Evolutionary conservation across 352 stramenopile species (phyloP).

Genomic region (Phytophthora pseudosyringae): DNA sequence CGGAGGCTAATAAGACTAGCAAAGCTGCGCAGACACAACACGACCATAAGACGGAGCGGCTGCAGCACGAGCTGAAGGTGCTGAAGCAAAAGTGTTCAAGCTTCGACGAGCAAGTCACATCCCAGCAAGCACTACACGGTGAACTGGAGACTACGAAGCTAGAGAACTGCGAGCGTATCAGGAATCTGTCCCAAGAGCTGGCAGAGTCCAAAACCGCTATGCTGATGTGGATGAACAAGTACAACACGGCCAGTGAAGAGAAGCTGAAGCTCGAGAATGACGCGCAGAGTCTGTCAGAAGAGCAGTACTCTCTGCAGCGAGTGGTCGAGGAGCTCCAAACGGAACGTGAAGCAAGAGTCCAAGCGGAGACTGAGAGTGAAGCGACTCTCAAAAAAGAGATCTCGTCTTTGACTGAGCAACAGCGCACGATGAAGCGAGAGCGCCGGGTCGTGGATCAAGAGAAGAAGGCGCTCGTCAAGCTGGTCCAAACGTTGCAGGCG

Average conservation of each 20-base stretch:
- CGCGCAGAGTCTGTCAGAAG: slow-evolving; percentile 32
- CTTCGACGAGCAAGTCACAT: slow-evolving; percentile 22
- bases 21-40: slow-evolving; percentile 13
- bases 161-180: slow-evolving; percentile 17
- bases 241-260: slow-evolving; percentile 44
- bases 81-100: slow-evolving; percentile 6
- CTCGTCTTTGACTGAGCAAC: slow-evolving; percentile 26
- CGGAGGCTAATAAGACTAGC: slow-evolving; percentile 6
- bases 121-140: slow-evolving; percentile 11
- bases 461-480: slow-evolving; percentile 28
- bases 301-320: slow-evolving; percentile 39
- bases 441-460: slow-evolving; percentile 27
- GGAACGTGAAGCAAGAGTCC: slow-evolving; percentile 13
- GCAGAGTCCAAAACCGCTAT: slow-evolving; percentile 60
- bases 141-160: slow-evolving; percentile 23
- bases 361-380: slow-evolving; percentile 11
- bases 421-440: slow-evolving; percentile 28
- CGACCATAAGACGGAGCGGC: slow-evolving; percentile 1
- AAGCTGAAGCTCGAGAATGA: slow-evolving; percentile 44
- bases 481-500: slow-evolving; percentile 55
- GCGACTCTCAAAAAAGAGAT: slow-evolving; percentile 21
- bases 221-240: slow-evolving; percentile 80
- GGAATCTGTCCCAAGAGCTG: slow-evolving; percentile 46
- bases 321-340: slow-evolving; percentile 31
- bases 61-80: slow-evolving; percentile 29